phyloP scores from a whole-genome alignment of 495 filamentous ascomycete species.

The Xeromyces bisporus region DNA sequence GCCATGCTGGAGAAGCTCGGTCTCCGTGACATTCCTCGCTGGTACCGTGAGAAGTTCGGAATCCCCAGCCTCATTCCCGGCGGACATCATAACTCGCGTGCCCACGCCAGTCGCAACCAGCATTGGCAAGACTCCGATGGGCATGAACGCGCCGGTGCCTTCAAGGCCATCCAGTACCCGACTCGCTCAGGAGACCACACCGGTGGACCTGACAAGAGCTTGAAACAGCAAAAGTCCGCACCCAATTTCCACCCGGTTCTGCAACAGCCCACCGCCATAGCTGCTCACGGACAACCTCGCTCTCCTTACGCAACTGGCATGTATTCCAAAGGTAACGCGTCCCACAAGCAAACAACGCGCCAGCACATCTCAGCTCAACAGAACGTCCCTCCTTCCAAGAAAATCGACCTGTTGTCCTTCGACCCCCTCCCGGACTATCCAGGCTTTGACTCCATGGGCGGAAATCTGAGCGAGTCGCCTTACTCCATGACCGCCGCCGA shows the following conservation, averaged over 20 bases:
- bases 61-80: conserved; percentile 15
- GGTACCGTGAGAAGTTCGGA: conserved; percentile 34
- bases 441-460: conserved; percentile 5
- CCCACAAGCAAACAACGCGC: conserved; percentile 5
- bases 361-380: conserved; percentile 2
- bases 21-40: conserved; percentile 35
- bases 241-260: not conserved
- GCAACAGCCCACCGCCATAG: conserved; percentile 3
- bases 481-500: conserved; percentile 4
- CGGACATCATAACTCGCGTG: conserved; percentile 6
- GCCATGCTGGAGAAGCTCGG: conserved; percentile 46
- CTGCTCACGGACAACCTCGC: conserved; percentile 2
- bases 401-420: conserved; percentile 9
- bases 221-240: conserved; percentile 5
- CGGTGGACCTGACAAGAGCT: not conserved
- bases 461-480: conserved; percentile 1
- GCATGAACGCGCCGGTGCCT: conserved; percentile 2
- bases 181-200: conserved; percentile 5
- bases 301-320: conserved; percentile 1
- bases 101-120: conserved; percentile 3
- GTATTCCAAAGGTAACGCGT: conserved; percentile 2
- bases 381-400: conserved; percentile 2
- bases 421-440: conserved; percentile 8
- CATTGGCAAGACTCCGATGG: conserved; percentile 7
- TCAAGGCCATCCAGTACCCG: conserved; percentile 11